These are phyloP conservation scores for Cymbopogon flexuosus DNA, from an alignment of 202 grass and related monocot species.

Conservation along the genomic window DNA sequence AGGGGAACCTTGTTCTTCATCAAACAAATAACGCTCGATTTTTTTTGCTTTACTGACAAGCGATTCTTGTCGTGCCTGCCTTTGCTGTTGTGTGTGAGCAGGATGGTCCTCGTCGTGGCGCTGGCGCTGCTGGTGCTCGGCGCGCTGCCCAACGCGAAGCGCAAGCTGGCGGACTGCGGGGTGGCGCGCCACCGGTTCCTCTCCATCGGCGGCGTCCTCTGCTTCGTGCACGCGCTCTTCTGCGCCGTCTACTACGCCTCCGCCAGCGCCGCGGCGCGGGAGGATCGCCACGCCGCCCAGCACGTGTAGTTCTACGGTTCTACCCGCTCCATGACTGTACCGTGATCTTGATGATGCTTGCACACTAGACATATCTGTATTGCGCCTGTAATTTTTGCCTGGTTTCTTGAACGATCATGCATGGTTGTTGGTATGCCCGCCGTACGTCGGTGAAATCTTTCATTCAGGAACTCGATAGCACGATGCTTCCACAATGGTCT, in stretches of 20 bases:
- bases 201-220: slow-evolving; percentile 64
- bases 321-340: background rate
- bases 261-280: slow-evolving; percentile 45
- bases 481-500: background rate
- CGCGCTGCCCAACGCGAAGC: slow-evolving; percentile 65
- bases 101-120: slow-evolving; percentile 51
- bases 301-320: background rate
- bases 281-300: slow-evolving; percentile 27
- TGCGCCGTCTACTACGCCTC: slow-evolving; percentile 73
- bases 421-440: background rate
- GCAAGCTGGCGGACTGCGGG: slow-evolving; percentile 41
- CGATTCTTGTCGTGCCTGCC: background rate
- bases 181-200: slow-evolving; percentile 59
- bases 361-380: background rate
- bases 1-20: too few species aligned
- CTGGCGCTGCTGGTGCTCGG: slow-evolving; percentile 63
- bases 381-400: background rate
- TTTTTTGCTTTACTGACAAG: background rate
- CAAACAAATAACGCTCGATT: too few species aligned
- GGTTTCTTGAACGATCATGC: background rate
- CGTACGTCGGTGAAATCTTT: background rate
- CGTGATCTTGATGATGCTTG: background rate
- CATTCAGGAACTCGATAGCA: background rate
- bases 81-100: background rate
- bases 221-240: slow-evolving; percentile 73